A percentile compares a stretch with the other conserved stretches of the same genome.
Evolutionary conservation across 805 yeast species (phyloP).

Genomic region (Blastobotrys parvus): DNA sequence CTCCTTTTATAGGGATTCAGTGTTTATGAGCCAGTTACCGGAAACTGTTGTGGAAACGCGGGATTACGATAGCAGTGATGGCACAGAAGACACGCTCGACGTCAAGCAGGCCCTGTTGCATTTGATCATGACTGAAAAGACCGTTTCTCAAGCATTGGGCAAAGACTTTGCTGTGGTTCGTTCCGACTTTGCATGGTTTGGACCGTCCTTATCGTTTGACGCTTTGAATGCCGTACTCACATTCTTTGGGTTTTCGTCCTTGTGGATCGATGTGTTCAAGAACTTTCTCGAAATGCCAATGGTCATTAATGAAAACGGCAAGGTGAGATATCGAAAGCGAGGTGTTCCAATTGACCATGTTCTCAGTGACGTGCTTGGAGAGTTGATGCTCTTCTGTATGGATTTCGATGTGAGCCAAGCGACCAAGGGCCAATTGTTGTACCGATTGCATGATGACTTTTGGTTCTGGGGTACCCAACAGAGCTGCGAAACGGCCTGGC

Average conservation of each 20-base stretch:
- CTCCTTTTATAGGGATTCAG: neutral
- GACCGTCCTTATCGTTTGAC: neutral
- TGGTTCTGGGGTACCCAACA: conserved; percentile 2
- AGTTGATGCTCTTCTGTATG: conserved; percentile 2
- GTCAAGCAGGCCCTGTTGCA: neutral
- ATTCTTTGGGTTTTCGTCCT: neutral
- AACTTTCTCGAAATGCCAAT: neutral
- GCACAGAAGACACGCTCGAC: neutral
- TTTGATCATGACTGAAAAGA: neutral
- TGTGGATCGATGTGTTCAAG: neutral
- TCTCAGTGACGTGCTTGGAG: neutral
- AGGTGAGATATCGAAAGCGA: neutral
- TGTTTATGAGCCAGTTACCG: neutral
- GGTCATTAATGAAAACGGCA: neutral
- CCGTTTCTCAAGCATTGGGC: neutral
- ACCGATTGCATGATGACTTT: conserved; percentile 3
- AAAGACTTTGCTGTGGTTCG: neutral
- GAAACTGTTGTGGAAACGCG: neutral
- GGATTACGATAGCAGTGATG: neutral
- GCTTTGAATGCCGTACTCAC: neutral
- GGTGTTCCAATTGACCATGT: conserved; percentile 2
- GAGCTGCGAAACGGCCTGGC: neutral
- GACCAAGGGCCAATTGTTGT: neutral
- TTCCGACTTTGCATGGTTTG: conserved; percentile 3
- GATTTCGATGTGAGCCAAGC: neutral